Percentiles rank a stretch among this genome's conserved stretches.
These are phyloP conservation scores for Cordyceps pruinosa DNA, from an alignment of 2,329 filamentous ascomycete species.

Conservation along the genomic window DNA sequence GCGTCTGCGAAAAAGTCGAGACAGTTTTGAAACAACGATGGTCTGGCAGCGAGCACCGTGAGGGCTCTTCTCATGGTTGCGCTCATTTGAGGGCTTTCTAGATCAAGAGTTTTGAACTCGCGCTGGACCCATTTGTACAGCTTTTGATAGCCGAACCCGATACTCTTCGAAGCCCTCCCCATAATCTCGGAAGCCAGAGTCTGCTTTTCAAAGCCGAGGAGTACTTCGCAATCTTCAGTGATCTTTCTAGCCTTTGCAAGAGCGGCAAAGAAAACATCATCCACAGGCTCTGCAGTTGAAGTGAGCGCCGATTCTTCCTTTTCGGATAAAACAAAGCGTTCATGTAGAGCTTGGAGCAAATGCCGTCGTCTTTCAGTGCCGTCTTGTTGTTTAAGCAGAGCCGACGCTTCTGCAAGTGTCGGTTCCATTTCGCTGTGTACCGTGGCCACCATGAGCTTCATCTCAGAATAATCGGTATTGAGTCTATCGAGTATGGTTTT, in stretches of 20 bases:
- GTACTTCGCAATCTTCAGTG: slow-evolving; percentile 77
- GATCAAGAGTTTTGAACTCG: slow-evolving; percentile 84
- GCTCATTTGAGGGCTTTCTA: slow-evolving; percentile 91
- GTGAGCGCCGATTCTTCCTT: slow-evolving; percentile 72
- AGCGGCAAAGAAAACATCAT: slow-evolving; percentile 75
- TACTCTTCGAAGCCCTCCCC: slow-evolving; percentile 78
- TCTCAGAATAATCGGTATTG: slow-evolving; percentile 72
- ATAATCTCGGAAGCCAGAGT: slow-evolving; percentile 82
- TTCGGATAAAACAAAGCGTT: slow-evolving; percentile 79
- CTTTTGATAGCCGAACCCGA: slow-evolving; percentile 90
- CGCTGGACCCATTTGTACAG: slow-evolving; percentile 92
- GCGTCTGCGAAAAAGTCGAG: slow-evolving; percentile 90
- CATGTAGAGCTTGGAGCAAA: slow-evolving; percentile 67
- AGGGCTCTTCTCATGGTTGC: slow-evolving; percentile 76
- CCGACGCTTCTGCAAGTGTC: slow-evolving; percentile 69
- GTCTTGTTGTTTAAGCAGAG: slow-evolving; percentile 63
- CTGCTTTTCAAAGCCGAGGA: slow-evolving; percentile 87
- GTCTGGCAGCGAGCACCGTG: slow-evolving; percentile 80
- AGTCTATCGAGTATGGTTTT: slow-evolving; percentile 70
- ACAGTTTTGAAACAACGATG: slow-evolving; percentile 86
- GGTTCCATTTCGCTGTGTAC: slow-evolving; percentile 68
- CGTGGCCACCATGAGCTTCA: slow-evolving; percentile 69
- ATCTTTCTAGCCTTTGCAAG: slow-evolving; percentile 79
- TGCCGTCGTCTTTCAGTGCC: slow-evolving; percentile 75
- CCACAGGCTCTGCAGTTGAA: slow-evolving; percentile 71